A percentile compares a stretch with the other conserved stretches of the same genome.
Evolutionary conservation across 257 asterid species (phyloP).

Genomic region (Solanum raphanifolium): DNA sequence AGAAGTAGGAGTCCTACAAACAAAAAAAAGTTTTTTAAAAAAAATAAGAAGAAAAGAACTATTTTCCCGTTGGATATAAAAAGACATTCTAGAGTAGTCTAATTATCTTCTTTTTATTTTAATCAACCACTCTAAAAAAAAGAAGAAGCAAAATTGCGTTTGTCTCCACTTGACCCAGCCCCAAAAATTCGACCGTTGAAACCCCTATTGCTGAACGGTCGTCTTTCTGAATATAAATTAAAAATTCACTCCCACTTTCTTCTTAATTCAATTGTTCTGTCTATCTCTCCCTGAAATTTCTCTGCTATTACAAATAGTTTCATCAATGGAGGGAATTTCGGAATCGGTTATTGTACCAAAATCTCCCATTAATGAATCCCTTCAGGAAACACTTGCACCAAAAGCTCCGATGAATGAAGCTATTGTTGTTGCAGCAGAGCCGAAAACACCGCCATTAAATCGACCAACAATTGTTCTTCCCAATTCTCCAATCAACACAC

Average conservation of each 20-base stretch:
- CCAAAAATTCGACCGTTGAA: slow-evolving; percentile 22
- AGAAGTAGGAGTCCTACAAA: background rate
- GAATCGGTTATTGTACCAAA: background rate
- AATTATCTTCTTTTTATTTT: background rate
- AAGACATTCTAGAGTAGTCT: background rate
- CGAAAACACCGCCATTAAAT: background rate
- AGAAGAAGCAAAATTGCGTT: background rate
- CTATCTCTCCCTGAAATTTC: background rate
- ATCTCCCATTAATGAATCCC: background rate
- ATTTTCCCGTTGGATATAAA: background rate
- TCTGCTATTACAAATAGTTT: background rate
- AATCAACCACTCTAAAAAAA: background rate
- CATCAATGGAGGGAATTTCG: background rate
- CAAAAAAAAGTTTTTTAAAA: background rate
- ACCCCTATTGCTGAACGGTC: slow-evolving; percentile 9
- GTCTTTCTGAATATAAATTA: background rate
- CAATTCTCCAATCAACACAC: slow-evolving; percentile 13
- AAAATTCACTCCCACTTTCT: background rate
- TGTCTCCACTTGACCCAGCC: background rate
- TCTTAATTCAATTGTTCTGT: background rate
- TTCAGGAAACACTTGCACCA: background rate
- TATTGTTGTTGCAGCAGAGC: background rate
- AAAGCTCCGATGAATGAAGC: background rate
- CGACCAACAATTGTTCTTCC: background rate
- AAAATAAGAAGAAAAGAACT: background rate